Percentiles rank a stretch among this genome's conserved stretches.
These are phyloP conservation scores for Nigrospora oryzae DNA, from an alignment of 2,329 filamentous ascomycete species.

Conservation along the genomic window DNA sequence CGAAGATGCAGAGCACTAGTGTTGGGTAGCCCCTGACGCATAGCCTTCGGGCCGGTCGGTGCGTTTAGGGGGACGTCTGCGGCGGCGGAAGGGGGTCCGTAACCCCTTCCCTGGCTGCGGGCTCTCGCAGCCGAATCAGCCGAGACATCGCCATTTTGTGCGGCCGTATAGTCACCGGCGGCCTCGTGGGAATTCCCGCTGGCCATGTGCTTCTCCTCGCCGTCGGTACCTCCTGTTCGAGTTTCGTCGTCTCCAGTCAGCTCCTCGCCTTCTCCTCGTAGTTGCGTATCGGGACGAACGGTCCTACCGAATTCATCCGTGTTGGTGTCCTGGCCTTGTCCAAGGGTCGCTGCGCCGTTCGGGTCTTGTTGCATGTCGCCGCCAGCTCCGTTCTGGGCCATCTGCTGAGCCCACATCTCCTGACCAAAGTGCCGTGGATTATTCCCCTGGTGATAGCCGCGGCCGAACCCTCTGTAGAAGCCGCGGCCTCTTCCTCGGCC, in stretches of 20 bases:
- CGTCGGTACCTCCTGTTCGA: not conserved
- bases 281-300: conserved; percentile 16
- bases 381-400: conserved; percentile 10
- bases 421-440: conserved; percentile 14
- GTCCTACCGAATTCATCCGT: conserved; percentile 32
- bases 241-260: conserved; percentile 10
- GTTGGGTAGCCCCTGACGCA: conserved; percentile 82
- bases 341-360: conserved; percentile 3
- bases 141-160: conserved; percentile 23
- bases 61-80: conserved; percentile 56
- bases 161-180: conserved; percentile 13
- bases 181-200: too few relatives aligned
- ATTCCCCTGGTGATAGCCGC: conserved; percentile 44
- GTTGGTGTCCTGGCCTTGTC: conserved; percentile 10
- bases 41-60: conserved; percentile 87
- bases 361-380: conserved; percentile 10
- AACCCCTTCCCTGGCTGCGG: conserved; percentile 15
- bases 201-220: conserved; percentile 7
- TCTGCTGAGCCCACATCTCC: conserved; percentile 15
- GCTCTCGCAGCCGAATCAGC: conserved; percentile 16
- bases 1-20: conserved; percentile 63
- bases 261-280: conserved; percentile 12
- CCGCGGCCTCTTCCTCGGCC: conserved; percentile 56
- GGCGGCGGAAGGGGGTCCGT: conserved; percentile 12
- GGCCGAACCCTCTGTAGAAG: conserved; percentile 43